phyloP scores from a whole-genome alignment of 495 filamentous ascomycete species.

The Xylaria cubensis region DNA sequence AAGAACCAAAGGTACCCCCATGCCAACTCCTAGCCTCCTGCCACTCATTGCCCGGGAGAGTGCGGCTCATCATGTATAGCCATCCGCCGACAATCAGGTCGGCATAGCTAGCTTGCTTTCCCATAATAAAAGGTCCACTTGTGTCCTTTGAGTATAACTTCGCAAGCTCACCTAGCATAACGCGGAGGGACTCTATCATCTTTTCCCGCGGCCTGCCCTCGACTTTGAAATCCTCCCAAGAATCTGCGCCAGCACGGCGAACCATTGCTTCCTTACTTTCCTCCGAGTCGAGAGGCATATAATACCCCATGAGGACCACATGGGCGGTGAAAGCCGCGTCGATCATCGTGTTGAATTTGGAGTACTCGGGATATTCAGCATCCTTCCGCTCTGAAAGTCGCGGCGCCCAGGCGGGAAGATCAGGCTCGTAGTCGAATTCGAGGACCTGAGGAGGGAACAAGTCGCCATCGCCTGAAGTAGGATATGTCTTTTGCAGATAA shows the following conservation, averaged over 20 bases:
- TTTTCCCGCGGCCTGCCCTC: constrained; percentile 51
- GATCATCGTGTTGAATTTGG: constrained; percentile 48
- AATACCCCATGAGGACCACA: constrained; percentile 31
- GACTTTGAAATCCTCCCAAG: constrained; percentile 56
- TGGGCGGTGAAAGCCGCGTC: constrained; percentile 53
- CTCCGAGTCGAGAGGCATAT: constrained; percentile 55
- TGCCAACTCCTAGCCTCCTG: constrained; percentile 59
- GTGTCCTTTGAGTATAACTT: constrained; percentile 45
- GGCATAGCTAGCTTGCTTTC: constrained; percentile 58
- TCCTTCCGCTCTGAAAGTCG: neutral
- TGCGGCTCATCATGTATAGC: constrained; percentile 54
- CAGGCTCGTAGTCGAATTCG: neutral
- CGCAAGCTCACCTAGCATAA: constrained; percentile 51
- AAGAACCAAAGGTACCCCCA: constrained; percentile 52
- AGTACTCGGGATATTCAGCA: constrained; percentile 34
- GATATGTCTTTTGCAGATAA: constrained; percentile 60
- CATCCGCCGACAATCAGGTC: constrained; percentile 69
- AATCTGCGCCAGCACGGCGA: constrained; percentile 49
- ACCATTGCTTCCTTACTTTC: constrained; percentile 52
- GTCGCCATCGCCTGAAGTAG: constrained; percentile 38
- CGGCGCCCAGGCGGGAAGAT: constrained; percentile 1
- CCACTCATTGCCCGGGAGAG: constrained; percentile 54
- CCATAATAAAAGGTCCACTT: constrained; percentile 59
- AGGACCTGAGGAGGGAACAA: constrained; percentile 16
- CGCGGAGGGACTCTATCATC: constrained; percentile 45